Conservation (phyloP, 495 filamentous ascomycete species). For the Recurvomyces mirabilis region DNA sequence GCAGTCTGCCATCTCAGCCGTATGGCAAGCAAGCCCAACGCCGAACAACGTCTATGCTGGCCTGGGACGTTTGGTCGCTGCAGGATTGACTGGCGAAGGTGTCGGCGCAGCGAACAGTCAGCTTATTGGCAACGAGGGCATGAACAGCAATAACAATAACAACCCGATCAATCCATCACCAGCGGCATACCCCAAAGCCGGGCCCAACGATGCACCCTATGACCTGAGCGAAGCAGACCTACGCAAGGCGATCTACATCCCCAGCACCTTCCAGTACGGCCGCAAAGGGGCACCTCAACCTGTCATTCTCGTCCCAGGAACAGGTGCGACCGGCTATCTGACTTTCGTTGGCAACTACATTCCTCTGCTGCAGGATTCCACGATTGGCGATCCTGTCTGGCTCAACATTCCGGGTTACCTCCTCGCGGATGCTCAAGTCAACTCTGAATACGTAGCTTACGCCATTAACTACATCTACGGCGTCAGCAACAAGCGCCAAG, state of each 20-base stretch:
- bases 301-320: constrained; percentile 39
- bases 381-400: constrained; percentile 37
- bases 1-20: not conserved
- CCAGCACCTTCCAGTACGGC: constrained; percentile 33
- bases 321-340: constrained; percentile 31
- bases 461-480: constrained; percentile 38
- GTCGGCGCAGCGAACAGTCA: not conserved
- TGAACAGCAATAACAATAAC: constrained; percentile 17
- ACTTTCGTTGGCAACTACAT: constrained; percentile 35
- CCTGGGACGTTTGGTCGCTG: constrained; percentile 2
- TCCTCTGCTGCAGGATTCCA: constrained; percentile 29
- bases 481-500: constrained; percentile 24
- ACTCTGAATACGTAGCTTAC: constrained; percentile 32
- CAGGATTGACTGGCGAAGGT: constrained; percentile 6
- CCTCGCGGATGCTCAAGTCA: constrained; percentile 34
- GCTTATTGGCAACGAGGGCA: constrained; percentile 8
- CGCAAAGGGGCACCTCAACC: constrained; percentile 26
- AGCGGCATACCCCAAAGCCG: constrained; percentile 28
- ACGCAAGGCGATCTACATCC: constrained; percentile 36
- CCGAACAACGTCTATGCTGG: constrained; percentile 14
- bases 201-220: constrained; percentile 34
- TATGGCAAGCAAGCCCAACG: constrained; percentile 7
- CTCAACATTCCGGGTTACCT: constrained; percentile 37
- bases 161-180: constrained; percentile 14
- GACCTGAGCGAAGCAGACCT: constrained; percentile 31